A percentile compares a stretch with the other conserved stretches of the same genome.
Conservation (phyloP, 2,329 filamentous ascomycete species). For the Calonectria crousiana region DNA sequence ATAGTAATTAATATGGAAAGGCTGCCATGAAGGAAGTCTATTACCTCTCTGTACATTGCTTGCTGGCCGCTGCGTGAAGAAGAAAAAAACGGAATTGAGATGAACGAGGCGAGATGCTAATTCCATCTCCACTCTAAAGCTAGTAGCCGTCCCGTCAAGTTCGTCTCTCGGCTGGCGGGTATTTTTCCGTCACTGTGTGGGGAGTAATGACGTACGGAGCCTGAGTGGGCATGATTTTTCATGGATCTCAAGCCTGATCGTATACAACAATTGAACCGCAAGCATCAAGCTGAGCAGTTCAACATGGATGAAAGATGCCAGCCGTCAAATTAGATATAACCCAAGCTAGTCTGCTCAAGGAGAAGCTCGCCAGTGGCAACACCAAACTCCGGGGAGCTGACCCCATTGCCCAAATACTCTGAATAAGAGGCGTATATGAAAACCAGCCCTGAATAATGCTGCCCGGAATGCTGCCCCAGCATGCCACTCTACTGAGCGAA, state of each 20-base stretch:
- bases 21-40: neutral
- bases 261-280: too few relatives aligned
- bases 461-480: conserved; percentile 64
- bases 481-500: conserved; percentile 59
- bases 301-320: neutral
- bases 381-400: conserved; percentile 56
- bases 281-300: neutral
- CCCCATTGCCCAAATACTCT: neutral
- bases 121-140: too few relatives aligned
- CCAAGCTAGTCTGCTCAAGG: conserved; percentile 58
- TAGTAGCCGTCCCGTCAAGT: too few relatives aligned
- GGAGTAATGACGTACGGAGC: too few relatives aligned
- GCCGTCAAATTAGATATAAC: conserved; percentile 44
- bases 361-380: conserved; percentile 62
- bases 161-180: too few relatives aligned
- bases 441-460: conserved; percentile 64
- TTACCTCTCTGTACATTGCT: neutral
- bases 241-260: too few relatives aligned
- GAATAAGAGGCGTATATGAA: too few relatives aligned
- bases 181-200: too few relatives aligned
- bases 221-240: too few relatives aligned
- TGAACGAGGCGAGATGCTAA: too few relatives aligned
- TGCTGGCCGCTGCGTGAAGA: neutral
- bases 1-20: neutral
- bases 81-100: too few relatives aligned